These are phyloP conservation scores for Cyberlindnera suaveolens DNA, from an alignment of 805 yeast genomes.

Conservation along the genomic window DNA sequence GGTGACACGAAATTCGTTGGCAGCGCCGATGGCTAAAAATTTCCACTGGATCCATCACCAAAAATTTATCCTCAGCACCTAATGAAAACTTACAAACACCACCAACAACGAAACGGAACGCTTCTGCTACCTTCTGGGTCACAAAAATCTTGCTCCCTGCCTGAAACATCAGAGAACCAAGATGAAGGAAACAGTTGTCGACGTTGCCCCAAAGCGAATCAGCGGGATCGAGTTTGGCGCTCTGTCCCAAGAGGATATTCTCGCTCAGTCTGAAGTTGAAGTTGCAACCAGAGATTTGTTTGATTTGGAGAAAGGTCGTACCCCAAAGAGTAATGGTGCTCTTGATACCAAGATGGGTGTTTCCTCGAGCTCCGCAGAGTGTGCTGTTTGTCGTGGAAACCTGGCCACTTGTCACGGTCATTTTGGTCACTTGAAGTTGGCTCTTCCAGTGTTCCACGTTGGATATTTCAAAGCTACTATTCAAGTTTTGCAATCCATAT, in stretches of 20 bases:
- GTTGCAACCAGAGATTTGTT: constrained; percentile 86
- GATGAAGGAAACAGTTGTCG: constrained; percentile 42
- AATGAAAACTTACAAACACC: not conserved
- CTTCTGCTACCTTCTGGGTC: constrained; percentile 21
- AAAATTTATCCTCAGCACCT: too few relatives aligned
- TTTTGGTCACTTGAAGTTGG: constrained; percentile 90
- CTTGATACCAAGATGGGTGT: constrained; percentile 92
- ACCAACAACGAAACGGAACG: constrained; percentile 1
- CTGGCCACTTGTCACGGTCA: constrained; percentile 97
- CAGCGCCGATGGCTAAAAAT: too few relatives aligned
- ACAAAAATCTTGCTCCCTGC: constrained; percentile 15
- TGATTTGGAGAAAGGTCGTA: constrained; percentile 83
- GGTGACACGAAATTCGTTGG: too few relatives aligned
- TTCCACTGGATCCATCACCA: too few relatives aligned
- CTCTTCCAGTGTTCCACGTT: constrained; percentile 94
- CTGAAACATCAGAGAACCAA: not conserved
- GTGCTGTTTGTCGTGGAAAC: constrained; percentile 87
- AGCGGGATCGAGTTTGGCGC: constrained; percentile 90
- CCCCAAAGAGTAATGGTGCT: constrained; percentile 82
- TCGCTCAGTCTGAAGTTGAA: constrained; percentile 92
- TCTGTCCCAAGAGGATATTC: constrained; percentile 83
- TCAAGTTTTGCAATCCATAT: constrained; percentile 80
- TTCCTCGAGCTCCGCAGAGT: constrained; percentile 77
- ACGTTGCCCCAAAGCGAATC: constrained; percentile 85
- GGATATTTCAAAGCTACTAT: constrained; percentile 94